phyloP scores from a whole-genome alignment of 495 filamentous ascomycete genomes.

The Neurospora cerealis region DNA sequence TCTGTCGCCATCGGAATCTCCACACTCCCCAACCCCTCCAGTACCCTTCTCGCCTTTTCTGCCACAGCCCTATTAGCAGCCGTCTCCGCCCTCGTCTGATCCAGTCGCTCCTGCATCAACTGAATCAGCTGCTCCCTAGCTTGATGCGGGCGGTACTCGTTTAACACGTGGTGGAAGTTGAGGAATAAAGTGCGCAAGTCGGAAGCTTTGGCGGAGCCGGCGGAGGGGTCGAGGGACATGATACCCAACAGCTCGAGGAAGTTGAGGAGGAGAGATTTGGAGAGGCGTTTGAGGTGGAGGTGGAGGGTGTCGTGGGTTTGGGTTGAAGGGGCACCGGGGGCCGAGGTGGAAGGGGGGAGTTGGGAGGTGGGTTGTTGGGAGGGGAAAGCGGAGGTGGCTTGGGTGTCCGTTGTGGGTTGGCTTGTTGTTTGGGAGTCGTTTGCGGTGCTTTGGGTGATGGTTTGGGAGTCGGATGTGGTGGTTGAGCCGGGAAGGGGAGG shows the following conservation, averaged over 20 bases:
- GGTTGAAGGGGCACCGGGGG: background rate
- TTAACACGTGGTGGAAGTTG: slow-evolving; percentile 84
- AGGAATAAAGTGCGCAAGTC: slow-evolving; percentile 72
- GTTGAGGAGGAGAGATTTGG: slow-evolving; percentile 73
- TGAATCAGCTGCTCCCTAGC: slow-evolving; percentile 80
- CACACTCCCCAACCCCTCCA: slow-evolving; percentile 52
- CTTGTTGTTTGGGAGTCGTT: slow-evolving; percentile 30
- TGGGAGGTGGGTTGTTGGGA: background rate
- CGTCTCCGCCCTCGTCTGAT: slow-evolving; percentile 64
- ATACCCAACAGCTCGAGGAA: slow-evolving; percentile 73
- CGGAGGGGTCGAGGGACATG: slow-evolving; percentile 51
- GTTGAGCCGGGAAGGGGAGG: slow-evolving; percentile 15
- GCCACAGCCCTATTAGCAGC: slow-evolving; percentile 62
- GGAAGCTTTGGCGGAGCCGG: slow-evolving; percentile 49
- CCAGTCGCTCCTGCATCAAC: slow-evolving; percentile 86
- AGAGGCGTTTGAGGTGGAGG: slow-evolving; percentile 65
- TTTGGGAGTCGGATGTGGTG: background rate
- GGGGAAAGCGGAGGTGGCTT: background rate
- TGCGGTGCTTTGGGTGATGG: slow-evolving; percentile 27
- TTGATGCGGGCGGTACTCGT: slow-evolving; percentile 93
- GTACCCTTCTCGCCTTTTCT: slow-evolving; percentile 56
- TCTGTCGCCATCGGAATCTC: slow-evolving; percentile 11
- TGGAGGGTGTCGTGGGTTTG: background rate
- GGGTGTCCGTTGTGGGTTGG: background rate
- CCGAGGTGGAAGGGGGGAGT: background rate